Base-by-base conservation (phyloP, 345 rosid species). In the Theobroma cacao region DNA sequence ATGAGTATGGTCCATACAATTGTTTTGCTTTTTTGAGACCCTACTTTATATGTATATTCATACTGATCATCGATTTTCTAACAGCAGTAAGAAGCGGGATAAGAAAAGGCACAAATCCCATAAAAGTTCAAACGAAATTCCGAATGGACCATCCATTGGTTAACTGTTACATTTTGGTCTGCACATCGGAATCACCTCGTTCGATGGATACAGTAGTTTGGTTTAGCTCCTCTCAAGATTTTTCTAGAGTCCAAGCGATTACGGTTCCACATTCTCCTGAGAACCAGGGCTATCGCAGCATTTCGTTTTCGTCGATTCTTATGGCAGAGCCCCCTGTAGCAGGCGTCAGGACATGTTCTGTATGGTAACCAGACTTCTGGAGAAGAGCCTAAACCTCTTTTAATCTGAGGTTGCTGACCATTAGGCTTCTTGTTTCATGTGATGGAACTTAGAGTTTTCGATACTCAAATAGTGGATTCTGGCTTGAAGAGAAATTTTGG, bases 21-120 rank as follows among this genome's bases (percentile, higher is more conserved):
- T 67, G 36, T 52, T 18, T 60, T 68, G n/a, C 52, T 61, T 20
- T 15, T 10, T n/a, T n/a, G n/a, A 4, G 34, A 33, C 50, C 38
- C 82, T 62, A 64, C 34, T 7, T 34, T 52, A 10, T 33, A 52
- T 12, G 20, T 33, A 3, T 15, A 36, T 68, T n/a, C 14, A 47
- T 73, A 9, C 38, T 70, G 63, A 60, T 71, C 28, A 41, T 81
- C 62, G 22, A 43, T 50, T 76, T 82, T 75, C 43, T 83, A 78
- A 75, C 82, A 76, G 89, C 73, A 82, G 93, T 40, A 95, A 95
- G 88, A 95, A 93, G 77, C 90, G 94, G 79, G 95, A 95, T 86
- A 93, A 91, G 93, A 95, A 91, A 12, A 93, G 89, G 86, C 98
- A 90, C 86, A 95, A 88, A 82, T 87, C 94, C 17, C 91, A 87